A percentile compares a stretch with the other conserved stretches of the same genome.
phyloP scores from a whole-genome alignment of 2,329 filamentous ascomycete genomes.

The Neofusicoccum laricinum region DNA sequence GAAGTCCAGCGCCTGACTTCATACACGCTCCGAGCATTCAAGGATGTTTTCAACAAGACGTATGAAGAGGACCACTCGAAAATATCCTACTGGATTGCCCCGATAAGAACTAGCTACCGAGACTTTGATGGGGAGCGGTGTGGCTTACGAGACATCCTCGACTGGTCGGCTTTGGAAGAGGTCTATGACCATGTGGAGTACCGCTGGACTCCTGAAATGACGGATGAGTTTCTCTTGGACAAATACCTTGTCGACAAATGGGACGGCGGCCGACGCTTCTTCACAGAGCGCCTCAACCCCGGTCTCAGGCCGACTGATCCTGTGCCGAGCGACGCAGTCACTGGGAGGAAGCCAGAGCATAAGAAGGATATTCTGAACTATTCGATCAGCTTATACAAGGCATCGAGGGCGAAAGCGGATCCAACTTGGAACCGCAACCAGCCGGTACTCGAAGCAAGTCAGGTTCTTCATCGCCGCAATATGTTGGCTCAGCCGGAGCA shows the following conservation, averaged over 20 bases:
- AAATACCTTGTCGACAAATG: conserved; percentile 56
- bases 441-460: conserved; percentile 74
- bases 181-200: conserved; percentile 37
- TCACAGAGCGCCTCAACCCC: conserved; percentile 44
- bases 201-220: conserved; percentile 44
- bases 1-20: conserved; percentile 57
- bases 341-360: conserved; percentile 37
- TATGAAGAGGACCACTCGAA: conserved; percentile 63
- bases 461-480: conserved; percentile 76
- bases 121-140: conserved; percentile 7
- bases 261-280: conserved; percentile 59
- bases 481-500: conserved; percentile 67
- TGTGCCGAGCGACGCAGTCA: conserved; percentile 49
- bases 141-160: conserved; percentile 44
- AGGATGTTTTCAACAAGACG: conserved; percentile 84
- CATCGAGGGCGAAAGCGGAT: conserved; percentile 46
- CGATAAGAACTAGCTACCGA: conserved; percentile 37
- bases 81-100: conserved; percentile 82
- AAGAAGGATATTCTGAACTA: conserved; percentile 75
- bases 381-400: conserved; percentile 71
- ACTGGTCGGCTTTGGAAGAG: conserved; percentile 57
- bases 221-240: conserved; percentile 41
- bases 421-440: conserved; percentile 62
- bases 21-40: conserved; percentile 75
- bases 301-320: conserved; percentile 63